Evolutionary conservation across 2,329 filamentous ascomycete genomes (phyloP).

Genomic region (Thielaviopsis euricoi): DNA sequence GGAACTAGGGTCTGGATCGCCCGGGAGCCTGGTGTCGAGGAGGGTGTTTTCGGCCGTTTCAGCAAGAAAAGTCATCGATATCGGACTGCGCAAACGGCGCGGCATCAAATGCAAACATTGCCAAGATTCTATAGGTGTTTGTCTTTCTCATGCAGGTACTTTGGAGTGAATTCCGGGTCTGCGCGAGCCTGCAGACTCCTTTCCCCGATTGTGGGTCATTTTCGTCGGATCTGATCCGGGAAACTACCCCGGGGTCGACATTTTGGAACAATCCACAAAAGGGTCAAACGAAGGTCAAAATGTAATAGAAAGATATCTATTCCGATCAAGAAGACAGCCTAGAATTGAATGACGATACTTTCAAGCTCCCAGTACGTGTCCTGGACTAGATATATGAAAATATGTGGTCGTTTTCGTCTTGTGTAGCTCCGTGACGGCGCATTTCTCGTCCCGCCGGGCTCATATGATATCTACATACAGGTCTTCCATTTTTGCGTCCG

Average conservation of each 20-base stretch:
- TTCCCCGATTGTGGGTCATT: not conserved
- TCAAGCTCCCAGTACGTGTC: no score
- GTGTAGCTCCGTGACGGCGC: no score
- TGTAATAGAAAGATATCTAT: no score
- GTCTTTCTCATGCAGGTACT: not conserved
- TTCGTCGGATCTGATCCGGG: not conserved
- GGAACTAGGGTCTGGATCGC: no score
- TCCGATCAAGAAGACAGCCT: no score
- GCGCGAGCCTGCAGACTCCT: not conserved
- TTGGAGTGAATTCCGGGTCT: not conserved
- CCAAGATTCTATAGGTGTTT: not conserved
- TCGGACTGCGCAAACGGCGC: not conserved
- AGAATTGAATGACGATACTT: no score
- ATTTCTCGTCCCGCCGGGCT: no score
- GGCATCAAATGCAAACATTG: not conserved
- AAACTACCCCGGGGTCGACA: not conserved
- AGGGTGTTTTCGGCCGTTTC: not conserved
- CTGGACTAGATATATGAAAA: no score
- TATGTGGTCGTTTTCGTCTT: no score
- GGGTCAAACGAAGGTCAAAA: no score
- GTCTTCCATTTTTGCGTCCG: no score
- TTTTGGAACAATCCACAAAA: not conserved
- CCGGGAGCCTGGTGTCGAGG: not conserved
- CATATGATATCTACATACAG: no score
- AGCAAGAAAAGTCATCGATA: not conserved